Evolutionary conservation across 352 stramenopile genomes (phyloP).

Genomic region (Globisporangium mamillatum): DNA sequence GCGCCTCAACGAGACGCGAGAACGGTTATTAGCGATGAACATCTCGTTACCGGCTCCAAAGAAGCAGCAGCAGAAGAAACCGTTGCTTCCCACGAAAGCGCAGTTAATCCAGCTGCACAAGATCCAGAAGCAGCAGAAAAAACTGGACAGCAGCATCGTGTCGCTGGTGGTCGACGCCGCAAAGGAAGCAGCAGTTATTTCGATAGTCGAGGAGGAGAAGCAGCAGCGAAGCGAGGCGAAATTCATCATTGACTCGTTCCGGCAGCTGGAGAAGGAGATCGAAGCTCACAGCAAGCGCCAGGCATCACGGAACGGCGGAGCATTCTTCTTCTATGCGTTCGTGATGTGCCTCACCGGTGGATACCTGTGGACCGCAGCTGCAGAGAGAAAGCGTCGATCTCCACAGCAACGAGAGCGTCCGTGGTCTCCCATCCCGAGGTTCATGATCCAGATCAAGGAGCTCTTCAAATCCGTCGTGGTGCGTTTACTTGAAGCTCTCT

Average conservation of each 20-base stretch:
- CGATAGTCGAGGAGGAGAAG: not conserved
- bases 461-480: conserved; percentile 41
- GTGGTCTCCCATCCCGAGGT: conserved; percentile 38
- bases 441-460: conserved; percentile 27
- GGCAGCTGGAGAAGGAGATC: conserved; percentile 9
- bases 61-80: not conserved
- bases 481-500: conserved; percentile 4
- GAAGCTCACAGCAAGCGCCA: conserved; percentile 12
- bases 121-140: conserved; percentile 11
- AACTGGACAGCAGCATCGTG: conserved; percentile 11
- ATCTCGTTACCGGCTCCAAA: conserved; percentile 9
- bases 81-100: not conserved
- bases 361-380: conserved; percentile 31
- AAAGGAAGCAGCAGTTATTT: not conserved
- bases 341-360: conserved; percentile 24
- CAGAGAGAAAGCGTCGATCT: conserved; percentile 15
- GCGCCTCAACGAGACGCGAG: conserved; percentile 10
- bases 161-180: conserved; percentile 8
- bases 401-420: conserved; percentile 17
- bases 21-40: conserved; percentile 14
- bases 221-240: conserved; percentile 1
- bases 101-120: conserved; percentile 14
- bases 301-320: conserved; percentile 9
- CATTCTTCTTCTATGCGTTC: conserved; percentile 35
- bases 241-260: conserved; percentile 5